Evolutionary conservation across 495 filamentous ascomycete genomes (phyloP).

Genomic region (Podospora bellae-mahoneyi): DNA sequence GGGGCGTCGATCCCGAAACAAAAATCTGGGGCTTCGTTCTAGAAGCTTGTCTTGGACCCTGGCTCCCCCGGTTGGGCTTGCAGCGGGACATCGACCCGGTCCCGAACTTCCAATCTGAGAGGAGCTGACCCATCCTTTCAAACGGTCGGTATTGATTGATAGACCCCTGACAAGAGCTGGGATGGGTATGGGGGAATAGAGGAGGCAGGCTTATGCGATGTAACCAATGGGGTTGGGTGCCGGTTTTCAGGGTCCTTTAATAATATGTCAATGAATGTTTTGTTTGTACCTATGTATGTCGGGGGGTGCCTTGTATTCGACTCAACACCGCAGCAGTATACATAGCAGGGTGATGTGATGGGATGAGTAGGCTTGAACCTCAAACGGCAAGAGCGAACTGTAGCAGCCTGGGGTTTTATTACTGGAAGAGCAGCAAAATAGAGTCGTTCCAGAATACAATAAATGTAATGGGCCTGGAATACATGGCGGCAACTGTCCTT

Average conservation of each 20-base stretch:
- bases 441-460: not conserved
- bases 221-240: not conserved
- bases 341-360: not conserved
- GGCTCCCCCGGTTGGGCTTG: not conserved
- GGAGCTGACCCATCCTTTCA: not conserved
- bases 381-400: not conserved
- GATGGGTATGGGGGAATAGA: not conserved
- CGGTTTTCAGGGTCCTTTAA: not conserved
- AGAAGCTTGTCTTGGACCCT: conserved; percentile 8
- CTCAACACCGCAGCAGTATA: not conserved
- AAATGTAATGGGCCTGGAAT: not conserved
- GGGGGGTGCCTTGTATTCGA: not conserved
- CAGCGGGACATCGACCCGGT: not conserved
- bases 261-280: not conserved
- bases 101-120: not conserved
- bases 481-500: not conserved
- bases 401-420: not conserved
- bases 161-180: not conserved
- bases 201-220: not conserved
- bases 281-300: not conserved
- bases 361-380: not conserved
- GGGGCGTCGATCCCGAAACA: conserved; percentile 10
- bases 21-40: not conserved
- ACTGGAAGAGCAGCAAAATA: not conserved
- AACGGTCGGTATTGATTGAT: not conserved